Evolutionary conservation across 1,284 basidiomycete genomes (phyloP), one percentile per base, ranked within the genome.

Genomic region (Apiotrichum sp.): DNA sequence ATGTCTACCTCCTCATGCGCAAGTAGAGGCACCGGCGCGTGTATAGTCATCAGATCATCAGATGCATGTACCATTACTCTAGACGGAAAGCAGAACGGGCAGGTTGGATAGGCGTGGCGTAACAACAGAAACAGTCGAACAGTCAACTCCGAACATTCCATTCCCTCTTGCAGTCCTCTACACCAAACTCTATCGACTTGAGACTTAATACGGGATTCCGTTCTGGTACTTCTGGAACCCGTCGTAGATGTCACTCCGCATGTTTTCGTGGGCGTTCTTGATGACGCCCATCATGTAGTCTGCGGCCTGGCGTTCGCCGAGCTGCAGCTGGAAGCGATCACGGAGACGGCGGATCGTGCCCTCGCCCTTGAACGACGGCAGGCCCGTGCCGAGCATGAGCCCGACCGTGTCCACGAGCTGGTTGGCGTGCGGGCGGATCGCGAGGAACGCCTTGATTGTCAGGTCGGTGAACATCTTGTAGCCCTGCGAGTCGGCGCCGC

Each of bases 291-390:
- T 82, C 87, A 98, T 96, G 76, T 83, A 93, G 33, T 93, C 87
- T 0, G 93, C 93, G 6, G 95, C 96, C 63, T 92, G 87, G 47
- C 89, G 82, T 70, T 98, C 95, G 57, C 83, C 86, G 55, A 96
- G 73, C 22, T 86, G 83, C 14, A 89, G 81, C 54, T 84, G 86
- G 77, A 98, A 99, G 34, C 96, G 82, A 56, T 95, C 91, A 54
- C 84, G 82, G 44, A 99, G 79, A 42, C 95, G 80, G 65, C 84
- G 84, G 71, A 98, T 95, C 1, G 93, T 97, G 0, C 81, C 80
- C 70, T 96, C 89, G 40, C 95, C 96, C 73, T 98, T 98, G 83
- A 98, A 98, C 10, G 88, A 92, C 1, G 96, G 95, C 49, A 99
- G 78, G 16, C 87, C 89, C 3, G 95, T 95, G 34, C 89, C 93